Evolutionary conservation across 805 yeast genomes (phyloP), one percentile per base, ranked within the genome.

Genomic region (Kurtzmaniella fragi): DNA sequence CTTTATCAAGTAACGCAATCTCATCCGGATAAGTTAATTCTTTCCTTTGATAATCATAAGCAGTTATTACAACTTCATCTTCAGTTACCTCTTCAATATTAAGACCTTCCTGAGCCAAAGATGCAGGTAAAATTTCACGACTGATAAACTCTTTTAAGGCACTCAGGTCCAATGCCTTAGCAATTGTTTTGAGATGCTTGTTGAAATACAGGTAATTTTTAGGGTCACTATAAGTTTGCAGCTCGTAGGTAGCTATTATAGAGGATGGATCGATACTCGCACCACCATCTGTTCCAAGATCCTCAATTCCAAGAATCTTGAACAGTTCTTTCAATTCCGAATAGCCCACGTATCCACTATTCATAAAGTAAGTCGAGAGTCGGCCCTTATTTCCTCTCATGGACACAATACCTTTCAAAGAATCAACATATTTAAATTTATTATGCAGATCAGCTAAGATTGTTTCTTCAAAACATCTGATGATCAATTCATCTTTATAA

Each of bases 21-120:
- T 61, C 65, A 37, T 73, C 52, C 38, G 70, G 67, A 35, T 58
- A 62, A 40, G 62, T 42, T 2, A 62, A 50, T 41, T 85, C 95
- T 31, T 75, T 75, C 2, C 71, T 52, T 42, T 80, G 79, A 32
- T 83, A 68, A 41, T 83, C 80, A 51, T 77, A 84, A 0, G 95
- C 90, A 1, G 95, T 83, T 23, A 79, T 70, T 2, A 87, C 75
- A 32, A 84, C 78, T 45, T 85, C 93, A 52, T 69, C 74, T 41
- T 69, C 74, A 12, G 74, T 69, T 28, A 66, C 58, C 37, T 64
- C 71, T 42, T 67, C 73, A 17, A 68, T 59, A 8, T 62, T 54
- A 35, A 69, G 47, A 37, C 63, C 70, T 3, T 56, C 58, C 30
- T 64, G 42, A 1, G 73, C 69, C 15, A 65, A 47, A 17, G 42